Percentiles rank a stretch among this genome's conserved stretches.
Evolutionary conservation across 345 rosid species (phyloP).

Genomic region (Corchorus capsularis): DNA sequence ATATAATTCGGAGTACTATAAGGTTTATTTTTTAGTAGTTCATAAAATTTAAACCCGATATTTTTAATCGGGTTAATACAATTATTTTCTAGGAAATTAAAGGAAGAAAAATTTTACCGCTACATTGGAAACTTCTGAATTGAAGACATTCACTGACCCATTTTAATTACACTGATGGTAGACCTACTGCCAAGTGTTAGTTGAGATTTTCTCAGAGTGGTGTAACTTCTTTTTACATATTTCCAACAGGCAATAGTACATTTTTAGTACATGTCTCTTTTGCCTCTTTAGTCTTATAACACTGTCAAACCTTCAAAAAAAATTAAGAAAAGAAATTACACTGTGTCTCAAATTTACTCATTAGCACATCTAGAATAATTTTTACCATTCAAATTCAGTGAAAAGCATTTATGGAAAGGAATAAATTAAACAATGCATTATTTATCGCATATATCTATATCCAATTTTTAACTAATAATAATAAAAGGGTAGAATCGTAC

Average conservation of each 20-base stretch:
- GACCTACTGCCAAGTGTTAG: not conserved
- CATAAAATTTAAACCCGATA: too few relatives aligned
- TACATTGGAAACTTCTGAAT: not conserved
- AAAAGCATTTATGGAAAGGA: not conserved
- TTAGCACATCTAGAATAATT: not conserved
- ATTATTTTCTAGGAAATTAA: too few relatives aligned
- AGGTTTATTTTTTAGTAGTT: too few relatives aligned
- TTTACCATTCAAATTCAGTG: not conserved
- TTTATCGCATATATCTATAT: not conserved
- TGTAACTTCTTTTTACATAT: not conserved
- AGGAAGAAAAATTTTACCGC: not conserved
- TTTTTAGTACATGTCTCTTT: not conserved
- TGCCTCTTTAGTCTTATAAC: not conserved
- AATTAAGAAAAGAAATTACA: not conserved
- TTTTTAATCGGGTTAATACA: too few relatives aligned
- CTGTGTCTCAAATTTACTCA: not conserved
- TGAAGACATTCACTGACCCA: not conserved
- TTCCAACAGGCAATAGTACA: not conserved
- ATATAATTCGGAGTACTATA: too few relatives aligned
- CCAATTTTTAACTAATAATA: too few relatives aligned
- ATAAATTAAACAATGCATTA: not conserved
- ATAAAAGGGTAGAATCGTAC: conserved; percentile 4
- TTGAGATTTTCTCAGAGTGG: not conserved
- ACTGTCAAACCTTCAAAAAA: too few relatives aligned
- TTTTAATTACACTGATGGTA: not conserved